Base-by-base conservation (phyloP, 2,329 filamentous ascomycete genomes). In the Fusarium buharicum region DNA sequence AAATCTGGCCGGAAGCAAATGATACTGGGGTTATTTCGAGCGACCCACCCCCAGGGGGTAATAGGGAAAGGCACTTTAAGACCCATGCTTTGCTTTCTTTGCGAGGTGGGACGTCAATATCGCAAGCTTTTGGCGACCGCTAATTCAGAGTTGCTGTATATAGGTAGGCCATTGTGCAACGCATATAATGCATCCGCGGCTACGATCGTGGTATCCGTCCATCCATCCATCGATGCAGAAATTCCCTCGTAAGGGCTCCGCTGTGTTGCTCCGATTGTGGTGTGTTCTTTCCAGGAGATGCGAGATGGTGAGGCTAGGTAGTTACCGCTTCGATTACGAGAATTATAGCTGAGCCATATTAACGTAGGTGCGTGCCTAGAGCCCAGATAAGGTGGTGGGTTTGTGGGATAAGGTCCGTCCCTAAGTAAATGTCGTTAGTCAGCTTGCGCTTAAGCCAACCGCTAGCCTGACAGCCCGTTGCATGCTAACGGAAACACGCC, bases 351-450 rank as follows among this genome's bases (percentile, higher is more conserved):
- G 24, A 46, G 20, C 33, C 33, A 34, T 40, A 37, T 40, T 33
- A 47, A 16, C n/a, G n/a, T n/a, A n/a, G n/a, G n/a, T n/a, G n/a
- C n/a, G n/a, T n/a, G n/a, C n/a, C n/a, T n/a, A n/a, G n/a, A 31
- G 51, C 55, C 40, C 28, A 55, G 51, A 59, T 51, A 55, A 51
- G 40, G 56, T 55, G 56, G 16, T 31, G 40, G 37, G 36, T 38
- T 51, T 41, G 14, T 18, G 40, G 37, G 31, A 47, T 48, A 56
- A 55, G 33, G 56, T 59, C 43, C 11, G 20, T 41, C 12, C 47
- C 47, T 22, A 22, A 49, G 24, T 16, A 17, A 33, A 62, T 55
- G 48, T 20, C 37, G 43, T 64, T 50, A 62, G 56, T 59, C 45
- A 66, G 40, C 28, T 34, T 41, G 31, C 22, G 33, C 14, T 41